phyloP scores from a whole-genome alignment of 1,284 basidiomycete species.

The Apiotrichum laibachii region DNA sequence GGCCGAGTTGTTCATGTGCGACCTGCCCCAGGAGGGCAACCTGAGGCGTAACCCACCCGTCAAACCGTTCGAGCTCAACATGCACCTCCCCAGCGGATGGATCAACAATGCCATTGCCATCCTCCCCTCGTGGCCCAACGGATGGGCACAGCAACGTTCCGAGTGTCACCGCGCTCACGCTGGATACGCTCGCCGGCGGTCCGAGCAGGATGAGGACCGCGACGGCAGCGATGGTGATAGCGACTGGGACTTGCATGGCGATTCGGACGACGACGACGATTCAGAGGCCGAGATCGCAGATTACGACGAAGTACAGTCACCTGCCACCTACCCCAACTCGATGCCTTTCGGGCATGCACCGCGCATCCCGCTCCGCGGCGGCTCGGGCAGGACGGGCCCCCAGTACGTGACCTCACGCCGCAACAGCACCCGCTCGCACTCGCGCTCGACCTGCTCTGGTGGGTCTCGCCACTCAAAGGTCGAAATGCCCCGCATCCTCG shows the following conservation, averaged over 20 bases:
- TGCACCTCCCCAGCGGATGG: slow-evolving; percentile 34
- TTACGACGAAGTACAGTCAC: slow-evolving; percentile 17
- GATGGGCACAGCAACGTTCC: slow-evolving; percentile 28
- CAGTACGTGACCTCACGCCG: slow-evolving; percentile 32
- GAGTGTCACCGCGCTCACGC: slow-evolving; percentile 13
- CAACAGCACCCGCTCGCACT: background rate
- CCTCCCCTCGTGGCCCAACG: slow-evolving; percentile 39
- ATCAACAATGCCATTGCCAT: slow-evolving; percentile 52
- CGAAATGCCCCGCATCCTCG: slow-evolving; percentile 46
- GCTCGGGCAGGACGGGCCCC: slow-evolving; percentile 8
- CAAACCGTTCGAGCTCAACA: slow-evolving; percentile 32
- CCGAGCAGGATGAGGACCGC: slow-evolving; percentile 5
- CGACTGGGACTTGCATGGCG: slow-evolving; percentile 10
- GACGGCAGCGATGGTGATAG: slow-evolving; percentile 9
- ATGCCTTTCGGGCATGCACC: slow-evolving; percentile 41
- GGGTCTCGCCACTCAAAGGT: slow-evolving; percentile 4
- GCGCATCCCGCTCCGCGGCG: slow-evolving; percentile 27
- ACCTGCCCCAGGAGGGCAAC: slow-evolving; percentile 24
- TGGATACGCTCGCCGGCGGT: slow-evolving; percentile 3
- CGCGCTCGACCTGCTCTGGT: background rate
- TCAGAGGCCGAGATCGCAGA: slow-evolving; percentile 19
- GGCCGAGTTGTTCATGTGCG: slow-evolving; percentile 46
- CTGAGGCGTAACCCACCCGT: slow-evolving; percentile 16
- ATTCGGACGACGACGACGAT: slow-evolving; percentile 9
- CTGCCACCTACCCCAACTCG: slow-evolving; percentile 49